A percentile compares a stretch with the other conserved stretches of the same genome.
Conservation (phyloP, 2,329 filamentous ascomycete species). For the Aureobasidium uvarum region DNA sequence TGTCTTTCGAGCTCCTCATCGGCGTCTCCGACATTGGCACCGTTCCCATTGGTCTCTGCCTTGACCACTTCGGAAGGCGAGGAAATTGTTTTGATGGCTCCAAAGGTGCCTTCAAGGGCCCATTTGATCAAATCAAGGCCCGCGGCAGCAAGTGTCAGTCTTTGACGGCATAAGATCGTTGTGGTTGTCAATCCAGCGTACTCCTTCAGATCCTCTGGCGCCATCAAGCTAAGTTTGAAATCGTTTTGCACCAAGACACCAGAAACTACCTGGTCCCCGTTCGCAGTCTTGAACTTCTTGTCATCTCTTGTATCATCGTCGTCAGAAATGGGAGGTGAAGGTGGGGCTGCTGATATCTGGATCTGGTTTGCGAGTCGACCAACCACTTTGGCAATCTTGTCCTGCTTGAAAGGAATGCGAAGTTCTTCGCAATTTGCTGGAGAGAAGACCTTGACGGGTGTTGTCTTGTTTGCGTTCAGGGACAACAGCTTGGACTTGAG, state of each 20-base stretch:
- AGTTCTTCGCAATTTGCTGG: constrained; percentile 95
- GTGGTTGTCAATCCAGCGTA: constrained; percentile 97
- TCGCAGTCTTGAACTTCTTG: constrained; percentile 34
- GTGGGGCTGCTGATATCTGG: constrained; percentile 57
- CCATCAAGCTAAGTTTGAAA: constrained; percentile 96
- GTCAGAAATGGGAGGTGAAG: constrained; percentile 44
- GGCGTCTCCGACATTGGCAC: constrained; percentile 34
- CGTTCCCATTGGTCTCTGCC: constrained; percentile 43
- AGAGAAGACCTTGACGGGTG: constrained; percentile 88
- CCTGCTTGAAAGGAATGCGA: constrained; percentile 89
- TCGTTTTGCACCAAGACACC: constrained; percentile 96
- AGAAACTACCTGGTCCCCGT: constrained; percentile 68
- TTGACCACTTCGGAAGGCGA: constrained; percentile 37
- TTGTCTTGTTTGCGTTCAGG: constrained; percentile 76
- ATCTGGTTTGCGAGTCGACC: constrained; percentile 79
- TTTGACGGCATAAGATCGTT: constrained; percentile 88
- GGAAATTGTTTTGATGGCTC: constrained; percentile 59
- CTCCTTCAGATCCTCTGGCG: constrained; percentile 89
- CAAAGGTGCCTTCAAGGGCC: constrained; percentile 93
- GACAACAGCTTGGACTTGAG: constrained; percentile 91
- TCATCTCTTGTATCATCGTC: constrained; percentile 40
- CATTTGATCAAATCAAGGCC: constrained; percentile 89
- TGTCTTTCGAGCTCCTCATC: constrained; percentile 37
- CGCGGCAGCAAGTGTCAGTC: constrained; percentile 80
- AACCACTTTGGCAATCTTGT: constrained; percentile 95